phyloP scores from a whole-genome alignment of 495 filamentous ascomycete species.

The Talaromyces ruber region DNA sequence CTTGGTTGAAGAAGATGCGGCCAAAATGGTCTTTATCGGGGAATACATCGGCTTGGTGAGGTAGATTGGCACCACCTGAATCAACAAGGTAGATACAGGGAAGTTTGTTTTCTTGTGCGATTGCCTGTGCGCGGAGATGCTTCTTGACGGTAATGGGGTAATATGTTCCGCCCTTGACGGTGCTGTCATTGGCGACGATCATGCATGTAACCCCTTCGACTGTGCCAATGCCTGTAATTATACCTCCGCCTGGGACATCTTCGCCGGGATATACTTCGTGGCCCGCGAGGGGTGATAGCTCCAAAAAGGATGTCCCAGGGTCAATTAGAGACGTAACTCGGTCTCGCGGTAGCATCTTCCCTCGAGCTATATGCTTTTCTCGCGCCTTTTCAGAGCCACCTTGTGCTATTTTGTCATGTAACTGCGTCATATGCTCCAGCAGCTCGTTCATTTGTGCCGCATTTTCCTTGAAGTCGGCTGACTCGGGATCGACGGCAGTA shows the following conservation, averaged over 20 bases:
- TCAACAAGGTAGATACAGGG: constrained; percentile 95
- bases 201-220: constrained; percentile 88
- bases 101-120: constrained; percentile 79
- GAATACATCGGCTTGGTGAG: constrained; percentile 94
- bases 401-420: constrained; percentile 62
- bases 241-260: constrained; percentile 79
- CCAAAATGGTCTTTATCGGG: constrained; percentile 94
- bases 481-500: constrained; percentile 66
- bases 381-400: constrained; percentile 79
- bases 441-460: constrained; percentile 66
- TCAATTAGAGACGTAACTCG: constrained; percentile 83
- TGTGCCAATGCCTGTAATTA: constrained; percentile 87
- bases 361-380: constrained; percentile 78
- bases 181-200: constrained; percentile 95
- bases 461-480: constrained; percentile 77
- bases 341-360: constrained; percentile 93
- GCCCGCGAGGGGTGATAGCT: constrained; percentile 80
- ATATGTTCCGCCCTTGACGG: constrained; percentile 98
- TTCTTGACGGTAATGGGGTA: constrained; percentile 98
- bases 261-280: constrained; percentile 81
- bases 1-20: constrained; percentile 97
- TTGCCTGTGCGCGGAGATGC: constrained; percentile 84
- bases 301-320: constrained; percentile 81
- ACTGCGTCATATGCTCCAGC: constrained; percentile 50
- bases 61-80: constrained; percentile 91